Conservation (phyloP, 768 basidiomycete genomes). For the Termitomyces sp. region DNA sequence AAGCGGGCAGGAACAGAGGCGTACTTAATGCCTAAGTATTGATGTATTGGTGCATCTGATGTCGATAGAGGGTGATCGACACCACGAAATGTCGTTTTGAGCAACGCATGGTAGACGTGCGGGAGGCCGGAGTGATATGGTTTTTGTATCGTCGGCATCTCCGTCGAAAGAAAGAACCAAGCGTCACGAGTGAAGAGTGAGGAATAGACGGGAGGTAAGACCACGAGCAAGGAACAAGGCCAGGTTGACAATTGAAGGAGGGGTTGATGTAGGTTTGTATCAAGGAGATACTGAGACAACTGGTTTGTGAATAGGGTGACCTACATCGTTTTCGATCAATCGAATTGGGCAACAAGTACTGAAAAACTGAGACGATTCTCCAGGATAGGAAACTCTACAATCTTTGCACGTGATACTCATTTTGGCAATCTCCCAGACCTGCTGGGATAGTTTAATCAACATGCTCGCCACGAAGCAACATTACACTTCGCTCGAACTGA, state of each 20-base stretch:
- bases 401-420: conserved; percentile 19
- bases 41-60: conserved; percentile 53
- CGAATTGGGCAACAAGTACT: conserved; percentile 20
- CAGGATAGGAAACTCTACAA: conserved; percentile 20
- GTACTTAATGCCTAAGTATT: conserved; percentile 79
- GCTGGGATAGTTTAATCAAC: not conserved
- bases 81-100: conserved; percentile 66
- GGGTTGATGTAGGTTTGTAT: conserved; percentile 11
- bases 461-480: conserved; percentile 6
- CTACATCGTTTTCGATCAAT: conserved; percentile 33
- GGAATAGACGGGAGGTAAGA: conserved; percentile 3
- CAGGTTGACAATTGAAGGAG: not conserved
- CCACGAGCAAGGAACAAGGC: conserved; percentile 9
- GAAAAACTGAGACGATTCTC: conserved; percentile 18
- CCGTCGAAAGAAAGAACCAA: not conserved
- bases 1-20: conserved; percentile 72
- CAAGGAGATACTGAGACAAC: conserved; percentile 19
- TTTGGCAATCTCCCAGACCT: conserved; percentile 5
- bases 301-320: conserved; percentile 22
- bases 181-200: conserved; percentile 1
- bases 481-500: not conserved
- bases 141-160: conserved; percentile 28
- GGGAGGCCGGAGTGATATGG: conserved; percentile 22
- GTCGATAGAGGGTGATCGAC: conserved; percentile 60
- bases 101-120: conserved; percentile 47